Conservation (phyloP, 495 filamentous ascomycete species). For the Tuber brumale region DNA sequence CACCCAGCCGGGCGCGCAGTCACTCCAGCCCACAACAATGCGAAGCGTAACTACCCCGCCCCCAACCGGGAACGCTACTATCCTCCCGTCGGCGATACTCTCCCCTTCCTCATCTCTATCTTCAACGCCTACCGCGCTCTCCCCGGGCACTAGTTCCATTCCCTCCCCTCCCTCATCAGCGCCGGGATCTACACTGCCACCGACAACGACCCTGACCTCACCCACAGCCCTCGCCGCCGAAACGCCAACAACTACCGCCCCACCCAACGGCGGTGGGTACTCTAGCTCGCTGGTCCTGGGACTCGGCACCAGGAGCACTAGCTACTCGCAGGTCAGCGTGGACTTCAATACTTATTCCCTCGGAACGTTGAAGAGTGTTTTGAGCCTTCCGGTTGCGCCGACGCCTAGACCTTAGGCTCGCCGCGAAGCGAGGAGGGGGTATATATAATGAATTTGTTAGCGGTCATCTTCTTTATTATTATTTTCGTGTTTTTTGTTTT, state of each 20-base stretch:
- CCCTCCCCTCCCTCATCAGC: not conserved
- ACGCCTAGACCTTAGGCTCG: not conserved
- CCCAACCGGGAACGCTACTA: not conserved
- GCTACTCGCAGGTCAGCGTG: not conserved
- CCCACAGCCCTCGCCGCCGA: not conserved
- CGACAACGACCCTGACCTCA: not conserved
- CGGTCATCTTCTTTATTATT: not conserved
- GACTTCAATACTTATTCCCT: not conserved
- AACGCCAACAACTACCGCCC: not conserved
- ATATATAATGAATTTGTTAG: not conserved
- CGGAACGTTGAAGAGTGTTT: not conserved
- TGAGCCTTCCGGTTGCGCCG: not conserved
- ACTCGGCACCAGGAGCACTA: not conserved
- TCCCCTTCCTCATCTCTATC: not conserved
- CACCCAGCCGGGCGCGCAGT: not conserved
- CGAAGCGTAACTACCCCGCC: not conserved
- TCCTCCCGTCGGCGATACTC: not conserved
- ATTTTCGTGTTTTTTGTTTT: not conserved
- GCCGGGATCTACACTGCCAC: not conserved
- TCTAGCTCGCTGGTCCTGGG: not conserved
- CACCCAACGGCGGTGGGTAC: not conserved
- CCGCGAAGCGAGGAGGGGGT: not conserved
- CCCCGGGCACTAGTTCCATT: not conserved
- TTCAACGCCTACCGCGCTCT: not conserved
- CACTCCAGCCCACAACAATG: not conserved